Evolutionary conservation across 164 flowering plant genomes (phyloP).

Genomic region (Nymphaea colorata): DNA sequence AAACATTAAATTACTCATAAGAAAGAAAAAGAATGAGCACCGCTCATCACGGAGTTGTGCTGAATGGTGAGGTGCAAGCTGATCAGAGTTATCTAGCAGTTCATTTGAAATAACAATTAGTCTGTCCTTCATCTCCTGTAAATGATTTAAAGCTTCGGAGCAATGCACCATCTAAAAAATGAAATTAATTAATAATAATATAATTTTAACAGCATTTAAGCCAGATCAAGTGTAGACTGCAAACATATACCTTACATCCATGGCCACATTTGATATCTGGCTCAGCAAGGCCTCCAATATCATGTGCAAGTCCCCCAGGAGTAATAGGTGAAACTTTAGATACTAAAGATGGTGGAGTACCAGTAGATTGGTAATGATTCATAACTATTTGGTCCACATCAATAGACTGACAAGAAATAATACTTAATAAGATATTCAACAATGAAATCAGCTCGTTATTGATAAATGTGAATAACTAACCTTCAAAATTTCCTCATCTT

Average conservation of each 20-base stretch:
- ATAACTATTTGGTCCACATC: slow-evolving; percentile 86
- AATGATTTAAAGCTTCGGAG: slow-evolving; percentile 61
- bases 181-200: slow-evolving; percentile 6
- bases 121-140: slow-evolving; percentile 82
- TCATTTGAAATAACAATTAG: slow-evolving; percentile 74
- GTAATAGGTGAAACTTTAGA: slow-evolving; percentile 38
- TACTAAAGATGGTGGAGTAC: slow-evolving; percentile 58
- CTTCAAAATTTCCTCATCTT: slow-evolving; percentile 82
- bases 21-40: slow-evolving; percentile 19
- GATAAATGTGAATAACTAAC: slow-evolving; percentile 19
- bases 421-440: background rate
- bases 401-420: slow-evolving; percentile 39
- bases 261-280: slow-evolving; percentile 58
- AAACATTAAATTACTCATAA: background rate
- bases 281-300: slow-evolving; percentile 15
- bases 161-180: slow-evolving; percentile 67
- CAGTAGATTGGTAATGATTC: slow-evolving; percentile 62
- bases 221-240: background rate
- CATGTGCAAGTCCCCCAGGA: slow-evolving; percentile 16
- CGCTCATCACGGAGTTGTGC: slow-evolving; percentile 82
- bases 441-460: too few species aligned
- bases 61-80: slow-evolving; percentile 33
- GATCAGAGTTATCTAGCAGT: slow-evolving; percentile 60
- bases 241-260: slow-evolving; percentile 46
- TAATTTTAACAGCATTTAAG: background rate